Base-by-base conservation (phyloP, 306 rosid genomes). In the Vicia faba region DNA sequence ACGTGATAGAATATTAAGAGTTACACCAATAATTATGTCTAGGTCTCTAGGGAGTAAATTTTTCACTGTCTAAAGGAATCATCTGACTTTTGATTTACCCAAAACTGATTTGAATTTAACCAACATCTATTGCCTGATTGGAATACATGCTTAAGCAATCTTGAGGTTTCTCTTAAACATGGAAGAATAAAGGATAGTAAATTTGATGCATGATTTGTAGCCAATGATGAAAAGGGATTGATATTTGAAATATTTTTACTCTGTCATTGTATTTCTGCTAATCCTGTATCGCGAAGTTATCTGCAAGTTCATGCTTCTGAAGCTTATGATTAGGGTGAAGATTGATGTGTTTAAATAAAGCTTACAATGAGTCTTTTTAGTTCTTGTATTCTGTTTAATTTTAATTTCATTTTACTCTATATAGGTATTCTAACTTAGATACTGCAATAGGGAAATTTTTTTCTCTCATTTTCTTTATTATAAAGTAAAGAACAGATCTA, bases 401-500 rank as follows among this genome's bases (percentile, higher is more conserved):
- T 26, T 26, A 1, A 23, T 1, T 2, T 23, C 3, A 26, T 26
- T 26, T 3, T 26, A 26, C 2, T 26, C 3, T 26, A 26, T 26
- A 26, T 26, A 26, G 29, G 2, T 26, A 26, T 2, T 40, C 19
- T 68, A 15, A 19, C 36, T 53, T 41, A 19, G 54, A 69, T 13
- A 14, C 28, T 61, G 38, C 46, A 29, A 16, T 10, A n/a, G n/a
- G n/a, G n/a, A n/a, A n/a, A n/a, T n/a, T n/a, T n/a, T n/a, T n/a
- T n/a, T n/a, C n/a, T n/a, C n/a, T n/a, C n/a, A n/a, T n/a, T n/a
- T n/a, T n/a, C n/a, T n/a, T n/a, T n/a, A n/a, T n/a, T n/a, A n/a
- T n/a, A n/a, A n/a, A n/a, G n/a, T n/a, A 59, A 26, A 28, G 46
- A 75, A 45, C 64, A 38, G 2, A 49, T 66, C 23, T 66, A 20